Conservation (phyloP, 495 filamentous ascomycete species). For the Aspergillus indologenus region DNA sequence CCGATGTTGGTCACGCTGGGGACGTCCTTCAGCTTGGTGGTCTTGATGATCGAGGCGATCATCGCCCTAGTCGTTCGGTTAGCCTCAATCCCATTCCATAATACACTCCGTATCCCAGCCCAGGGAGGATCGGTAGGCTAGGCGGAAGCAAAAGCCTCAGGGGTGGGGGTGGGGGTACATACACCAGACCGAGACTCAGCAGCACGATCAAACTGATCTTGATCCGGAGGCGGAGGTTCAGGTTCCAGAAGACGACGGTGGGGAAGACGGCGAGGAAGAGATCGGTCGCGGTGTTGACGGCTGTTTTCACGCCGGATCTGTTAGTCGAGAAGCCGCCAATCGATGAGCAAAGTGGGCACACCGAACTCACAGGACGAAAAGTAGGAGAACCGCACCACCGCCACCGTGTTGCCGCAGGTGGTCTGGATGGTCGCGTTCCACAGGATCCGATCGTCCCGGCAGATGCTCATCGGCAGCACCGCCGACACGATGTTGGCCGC, state of each 20-base stretch:
- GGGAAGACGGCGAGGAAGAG: slow-evolving; percentile 50
- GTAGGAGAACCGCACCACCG: slow-evolving; percentile 38
- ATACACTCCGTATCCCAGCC: no score
- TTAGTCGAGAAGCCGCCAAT: background rate
- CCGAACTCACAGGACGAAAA: slow-evolving; percentile 39
- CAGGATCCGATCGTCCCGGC: slow-evolving; percentile 31
- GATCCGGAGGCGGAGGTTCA: slow-evolving; percentile 41
- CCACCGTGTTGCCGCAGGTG: slow-evolving; percentile 34
- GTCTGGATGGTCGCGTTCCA: slow-evolving; percentile 36
- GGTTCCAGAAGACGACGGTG: slow-evolving; percentile 40
- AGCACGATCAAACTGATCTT: slow-evolving; percentile 46
- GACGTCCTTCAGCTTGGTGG: background rate
- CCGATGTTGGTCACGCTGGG: background rate
- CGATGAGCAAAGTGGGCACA: background rate
- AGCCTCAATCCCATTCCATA: background rate
- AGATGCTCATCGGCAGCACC: slow-evolving; percentile 40
- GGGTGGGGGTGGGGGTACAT: background rate
- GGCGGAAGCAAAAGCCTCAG: no score
- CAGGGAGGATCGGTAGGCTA: no score
- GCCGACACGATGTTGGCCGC: slow-evolving; percentile 28
- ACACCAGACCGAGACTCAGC: slow-evolving; percentile 47
- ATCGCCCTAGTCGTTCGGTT: slow-evolving; percentile 1
- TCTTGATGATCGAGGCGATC: slow-evolving; percentile 1
- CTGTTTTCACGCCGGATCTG: slow-evolving; percentile 15
- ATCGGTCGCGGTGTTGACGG: slow-evolving; percentile 44